These are phyloP conservation scores for Candida vartiovaarae DNA, from an alignment of 805 yeast species.

Conservation along the genomic window DNA sequence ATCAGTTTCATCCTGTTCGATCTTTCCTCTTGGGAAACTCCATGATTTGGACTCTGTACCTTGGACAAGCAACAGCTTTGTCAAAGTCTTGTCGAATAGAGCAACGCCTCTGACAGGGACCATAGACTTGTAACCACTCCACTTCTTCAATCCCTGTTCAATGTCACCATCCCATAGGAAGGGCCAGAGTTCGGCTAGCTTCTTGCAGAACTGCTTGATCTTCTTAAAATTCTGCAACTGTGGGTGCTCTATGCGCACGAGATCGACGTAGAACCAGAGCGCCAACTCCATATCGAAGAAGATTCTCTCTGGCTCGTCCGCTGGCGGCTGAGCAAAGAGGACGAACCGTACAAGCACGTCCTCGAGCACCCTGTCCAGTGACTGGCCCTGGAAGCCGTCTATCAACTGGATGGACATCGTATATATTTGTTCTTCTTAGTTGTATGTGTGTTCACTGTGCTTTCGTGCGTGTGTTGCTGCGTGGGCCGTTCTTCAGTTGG, in stretches of 20 bases:
- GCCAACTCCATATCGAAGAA: slow-evolving; percentile 96
- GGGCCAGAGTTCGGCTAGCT: slow-evolving; percentile 63
- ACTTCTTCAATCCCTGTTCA: slow-evolving; percentile 65
- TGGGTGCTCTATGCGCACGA: slow-evolving; percentile 65
- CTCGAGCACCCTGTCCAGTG: slow-evolving; percentile 69
- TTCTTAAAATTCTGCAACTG: slow-evolving; percentile 60
- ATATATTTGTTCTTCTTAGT: neutral
- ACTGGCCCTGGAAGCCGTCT: slow-evolving; percentile 50
- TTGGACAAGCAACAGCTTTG: slow-evolving; percentile 70
- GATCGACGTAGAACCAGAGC: slow-evolving; percentile 94
- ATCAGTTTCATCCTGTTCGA: slow-evolving; percentile 88
- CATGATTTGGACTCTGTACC: slow-evolving; percentile 80
- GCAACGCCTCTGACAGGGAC: slow-evolving; percentile 98
- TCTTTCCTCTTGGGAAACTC: slow-evolving; percentile 97
- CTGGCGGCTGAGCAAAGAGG: slow-evolving; percentile 48
- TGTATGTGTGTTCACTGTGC: neutral
- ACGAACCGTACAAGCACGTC: slow-evolving; percentile 87
- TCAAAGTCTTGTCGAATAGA: slow-evolving; percentile 60
- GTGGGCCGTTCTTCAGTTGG: neutral
- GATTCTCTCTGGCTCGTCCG: slow-evolving; percentile 45
- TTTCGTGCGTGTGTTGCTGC: neutral
- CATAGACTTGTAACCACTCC: slow-evolving; percentile 76
- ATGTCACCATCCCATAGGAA: slow-evolving; percentile 84
- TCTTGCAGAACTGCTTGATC: slow-evolving; percentile 68
- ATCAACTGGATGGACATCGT: slow-evolving; percentile 54